These are phyloP conservation scores for Amoeboaphelidium protococcarum DNA, from an alignment of 371 early-diverging fungal genomes.

Conservation along the genomic window DNA sequence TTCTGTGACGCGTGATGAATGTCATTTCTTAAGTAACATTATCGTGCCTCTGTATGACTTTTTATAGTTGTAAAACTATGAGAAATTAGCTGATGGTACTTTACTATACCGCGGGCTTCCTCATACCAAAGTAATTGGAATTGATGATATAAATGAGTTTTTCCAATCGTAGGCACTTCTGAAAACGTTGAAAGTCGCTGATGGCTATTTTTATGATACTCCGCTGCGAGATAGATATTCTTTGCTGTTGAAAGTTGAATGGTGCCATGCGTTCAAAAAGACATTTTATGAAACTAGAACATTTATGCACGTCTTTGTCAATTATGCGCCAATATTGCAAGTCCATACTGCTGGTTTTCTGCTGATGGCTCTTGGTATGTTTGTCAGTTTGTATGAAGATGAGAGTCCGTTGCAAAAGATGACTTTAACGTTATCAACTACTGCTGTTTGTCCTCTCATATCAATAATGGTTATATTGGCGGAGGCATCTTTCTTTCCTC, in stretches of 20 bases:
- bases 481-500: no score
- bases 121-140: constrained; percentile 48
- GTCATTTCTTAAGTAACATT: constrained; percentile 36
- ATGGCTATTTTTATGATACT: constrained; percentile 27
- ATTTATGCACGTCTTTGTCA: constrained; percentile 54
- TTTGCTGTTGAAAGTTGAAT: constrained; percentile 31
- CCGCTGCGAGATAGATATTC: constrained; percentile 30
- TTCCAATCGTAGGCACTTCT: constrained; percentile 52
- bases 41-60: constrained; percentile 46
- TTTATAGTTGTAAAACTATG: constrained; percentile 45
- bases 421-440: no score
- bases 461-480: no score
- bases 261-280: constrained; percentile 41
- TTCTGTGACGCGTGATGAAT: constrained; percentile 26
- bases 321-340: constrained; percentile 64
- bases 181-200: constrained; percentile 23
- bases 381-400: no score
- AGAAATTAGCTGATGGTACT: constrained; percentile 14
- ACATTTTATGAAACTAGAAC: constrained; percentile 66
- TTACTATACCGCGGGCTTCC: constrained; percentile 29
- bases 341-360: no score
- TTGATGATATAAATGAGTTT: constrained; percentile 68
- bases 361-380: no score
- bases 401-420: no score
- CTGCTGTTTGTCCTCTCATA: no score